Conservation (phyloP, 768 basidiomycete genomes). For the Rhizopogon rudus region DNA sequence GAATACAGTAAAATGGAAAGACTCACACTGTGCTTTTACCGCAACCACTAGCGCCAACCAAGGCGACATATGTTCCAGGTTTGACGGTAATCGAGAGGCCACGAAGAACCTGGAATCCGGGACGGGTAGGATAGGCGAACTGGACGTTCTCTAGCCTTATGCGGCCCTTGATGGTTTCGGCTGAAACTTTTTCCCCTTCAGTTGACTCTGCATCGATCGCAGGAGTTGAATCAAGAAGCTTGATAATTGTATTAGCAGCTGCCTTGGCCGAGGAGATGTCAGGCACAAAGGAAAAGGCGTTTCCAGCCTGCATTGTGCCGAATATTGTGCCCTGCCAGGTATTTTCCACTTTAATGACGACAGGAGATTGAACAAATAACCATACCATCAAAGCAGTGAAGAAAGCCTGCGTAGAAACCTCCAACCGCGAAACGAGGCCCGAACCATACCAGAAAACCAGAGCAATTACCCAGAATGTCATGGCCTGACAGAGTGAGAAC, state of each 20-base stretch:
- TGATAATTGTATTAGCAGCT: slow-evolving; percentile 71
- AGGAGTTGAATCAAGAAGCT: slow-evolving; percentile 65
- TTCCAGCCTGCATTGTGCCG: slow-evolving; percentile 83
- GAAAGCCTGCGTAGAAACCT: slow-evolving; percentile 60
- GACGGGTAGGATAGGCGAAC: slow-evolving; percentile 89
- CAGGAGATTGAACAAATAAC: neutral
- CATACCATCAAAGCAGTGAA: slow-evolving; percentile 80
- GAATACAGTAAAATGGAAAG: slow-evolving; percentile 2
- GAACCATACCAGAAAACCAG: slow-evolving; percentile 81
- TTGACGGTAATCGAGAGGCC: slow-evolving; percentile 69
- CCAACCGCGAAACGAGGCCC: slow-evolving; percentile 47
- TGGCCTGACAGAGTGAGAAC: slow-evolving; percentile 71
- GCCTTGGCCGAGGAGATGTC: slow-evolving; percentile 82
- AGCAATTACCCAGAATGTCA: slow-evolving; percentile 76
- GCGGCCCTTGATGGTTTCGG: slow-evolving; percentile 45
- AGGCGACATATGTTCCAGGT: slow-evolving; percentile 78
- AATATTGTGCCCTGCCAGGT: slow-evolving; percentile 58
- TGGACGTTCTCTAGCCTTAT: slow-evolving; percentile 76
- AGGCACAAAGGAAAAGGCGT: slow-evolving; percentile 79
- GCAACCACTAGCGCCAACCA: slow-evolving; percentile 77
- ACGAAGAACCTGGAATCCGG: slow-evolving; percentile 77
- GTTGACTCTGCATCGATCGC: slow-evolving; percentile 78
- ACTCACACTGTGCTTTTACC: slow-evolving; percentile 78
- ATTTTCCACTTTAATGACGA: neutral
- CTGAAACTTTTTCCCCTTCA: slow-evolving; percentile 51